A percentile compares a stretch with the other conserved stretches of the same genome.
Evolutionary conservation across 345 rosid genomes (phyloP).

Genomic region (Microthlaspi erraticum): DNA sequence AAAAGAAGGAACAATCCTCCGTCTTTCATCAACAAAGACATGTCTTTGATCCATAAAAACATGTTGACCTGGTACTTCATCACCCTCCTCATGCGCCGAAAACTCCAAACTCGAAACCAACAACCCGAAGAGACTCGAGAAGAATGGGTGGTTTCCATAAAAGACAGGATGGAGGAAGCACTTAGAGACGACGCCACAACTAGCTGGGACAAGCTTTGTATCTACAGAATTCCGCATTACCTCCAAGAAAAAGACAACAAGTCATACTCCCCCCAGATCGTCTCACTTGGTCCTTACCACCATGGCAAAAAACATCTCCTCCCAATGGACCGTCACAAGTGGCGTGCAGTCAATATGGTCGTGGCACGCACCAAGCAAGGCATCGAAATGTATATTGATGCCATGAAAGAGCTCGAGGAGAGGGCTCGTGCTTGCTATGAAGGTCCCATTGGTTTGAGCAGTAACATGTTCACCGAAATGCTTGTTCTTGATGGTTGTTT

Average conservation of each 20-base stretch:
- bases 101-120: slow-evolving; percentile 26
- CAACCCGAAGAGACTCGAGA: slow-evolving; percentile 42
- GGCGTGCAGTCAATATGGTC: slow-evolving; percentile 67
- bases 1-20: slow-evolving; percentile 9
- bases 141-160: slow-evolving; percentile 72
- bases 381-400: slow-evolving; percentile 58
- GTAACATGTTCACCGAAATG: slow-evolving; percentile 78
- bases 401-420: slow-evolving; percentile 65
- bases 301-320: slow-evolving; percentile 66
- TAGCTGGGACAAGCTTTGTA: slow-evolving; percentile 57
- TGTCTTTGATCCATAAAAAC: slow-evolving; percentile 14
- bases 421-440: slow-evolving; percentile 66
- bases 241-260: slow-evolving; percentile 59
- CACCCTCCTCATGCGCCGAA: slow-evolving; percentile 38
- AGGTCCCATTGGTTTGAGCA: slow-evolving; percentile 55
- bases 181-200: slow-evolving; percentile 57
- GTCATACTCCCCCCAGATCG: slow-evolving; percentile 73
- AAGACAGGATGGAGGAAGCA: slow-evolving; percentile 62
- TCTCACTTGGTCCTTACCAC: slow-evolving; percentile 79
- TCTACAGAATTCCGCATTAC: slow-evolving; percentile 32
- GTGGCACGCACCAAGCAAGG: slow-evolving; percentile 58
- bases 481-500: slow-evolving; percentile 85
- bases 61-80: slow-evolving; percentile 44
- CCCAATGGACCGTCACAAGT: slow-evolving; percentile 74
- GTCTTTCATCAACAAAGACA: slow-evolving; percentile 28